Conservation (phyloP, 1,284 basidiomycete species). For the Marasmius sp. region DNA sequence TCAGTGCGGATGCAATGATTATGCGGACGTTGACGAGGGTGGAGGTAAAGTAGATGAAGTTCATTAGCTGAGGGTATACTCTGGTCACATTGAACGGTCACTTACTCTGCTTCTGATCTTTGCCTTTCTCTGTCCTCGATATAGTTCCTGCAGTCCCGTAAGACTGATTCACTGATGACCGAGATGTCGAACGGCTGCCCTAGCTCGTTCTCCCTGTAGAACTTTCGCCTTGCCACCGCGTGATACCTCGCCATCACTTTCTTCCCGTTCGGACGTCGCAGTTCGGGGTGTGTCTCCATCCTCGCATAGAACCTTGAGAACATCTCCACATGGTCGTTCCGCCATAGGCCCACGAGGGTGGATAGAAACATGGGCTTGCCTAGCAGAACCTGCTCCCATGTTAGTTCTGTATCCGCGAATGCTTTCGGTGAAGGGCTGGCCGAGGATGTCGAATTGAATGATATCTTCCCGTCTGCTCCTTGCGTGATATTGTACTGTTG, state of each 20-base stretch:
- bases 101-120: background rate
- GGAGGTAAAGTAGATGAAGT: too few species aligned
- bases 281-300: slow-evolving; percentile 4
- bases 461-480: background rate
- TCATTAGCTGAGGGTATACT: background rate
- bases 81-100: background rate
- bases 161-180: background rate
- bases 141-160: background rate
- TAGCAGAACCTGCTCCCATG: background rate
- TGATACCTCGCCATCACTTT: slow-evolving; percentile 3
- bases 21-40: too few species aligned
- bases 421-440: slow-evolving; percentile 1
- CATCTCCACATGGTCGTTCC: background rate
- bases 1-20: background rate
- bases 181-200: slow-evolving; percentile 4
- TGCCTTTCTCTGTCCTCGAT: background rate
- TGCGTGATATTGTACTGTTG: background rate
- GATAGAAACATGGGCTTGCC: slow-evolving; percentile 3
- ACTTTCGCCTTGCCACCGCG: background rate
- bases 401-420: background rate
- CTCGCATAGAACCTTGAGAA: slow-evolving; percentile 3
- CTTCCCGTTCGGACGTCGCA: background rate
- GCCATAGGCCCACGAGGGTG: background rate
- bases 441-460: background rate
- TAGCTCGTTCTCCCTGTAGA: background rate